Percentiles rank a stretch among this genome's conserved stretches.
Conservation (phyloP, 2,329 filamentous ascomycete species). For the Hymenoscyphus scutula region DNA sequence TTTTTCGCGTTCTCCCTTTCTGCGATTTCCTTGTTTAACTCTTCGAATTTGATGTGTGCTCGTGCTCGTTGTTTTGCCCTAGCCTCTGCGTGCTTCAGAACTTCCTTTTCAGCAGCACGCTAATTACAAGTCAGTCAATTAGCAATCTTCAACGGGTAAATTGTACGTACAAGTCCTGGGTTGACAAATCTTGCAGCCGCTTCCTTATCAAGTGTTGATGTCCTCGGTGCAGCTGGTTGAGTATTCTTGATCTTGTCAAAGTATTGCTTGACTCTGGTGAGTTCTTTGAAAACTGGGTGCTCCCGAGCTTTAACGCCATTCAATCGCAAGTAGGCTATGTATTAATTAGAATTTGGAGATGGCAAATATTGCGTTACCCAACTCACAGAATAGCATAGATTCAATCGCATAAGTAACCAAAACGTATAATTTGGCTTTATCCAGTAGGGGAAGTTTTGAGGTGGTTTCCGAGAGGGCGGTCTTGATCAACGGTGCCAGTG, state of each 20-base stretch:
- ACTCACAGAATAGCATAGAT: constrained; percentile 79
- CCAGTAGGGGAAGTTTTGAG: constrained; percentile 81
- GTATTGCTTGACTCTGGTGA: constrained; percentile 84
- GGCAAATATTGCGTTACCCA: neutral
- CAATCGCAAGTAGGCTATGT: constrained; percentile 69
- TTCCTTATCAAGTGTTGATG: constrained; percentile 61
- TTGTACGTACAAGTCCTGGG: constrained; percentile 64
- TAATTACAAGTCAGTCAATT: constrained; percentile 22
- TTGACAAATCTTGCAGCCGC: constrained; percentile 81
- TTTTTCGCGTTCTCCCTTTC: constrained; percentile 36
- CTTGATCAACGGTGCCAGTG: constrained; percentile 70
- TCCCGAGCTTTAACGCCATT: constrained; percentile 78
- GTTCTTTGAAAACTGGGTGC: constrained; percentile 81
- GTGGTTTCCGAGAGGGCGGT: constrained; percentile 64
- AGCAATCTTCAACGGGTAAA: neutral
- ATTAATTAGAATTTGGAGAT: neutral
- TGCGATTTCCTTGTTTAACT: constrained; percentile 40
- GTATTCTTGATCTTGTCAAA: constrained; percentile 84
- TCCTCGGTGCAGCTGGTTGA: constrained; percentile 59
- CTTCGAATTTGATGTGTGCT: constrained; percentile 46
- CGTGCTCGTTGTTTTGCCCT: constrained; percentile 49
- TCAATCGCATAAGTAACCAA: constrained; percentile 85
- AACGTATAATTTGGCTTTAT: constrained; percentile 93
- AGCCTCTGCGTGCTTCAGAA: constrained; percentile 48
- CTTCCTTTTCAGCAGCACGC: constrained; percentile 47